These are phyloP conservation scores for Pseudogymnoascus sp. DNA, from an alignment of 2,329 filamentous ascomycete species.

Conservation along the genomic window DNA sequence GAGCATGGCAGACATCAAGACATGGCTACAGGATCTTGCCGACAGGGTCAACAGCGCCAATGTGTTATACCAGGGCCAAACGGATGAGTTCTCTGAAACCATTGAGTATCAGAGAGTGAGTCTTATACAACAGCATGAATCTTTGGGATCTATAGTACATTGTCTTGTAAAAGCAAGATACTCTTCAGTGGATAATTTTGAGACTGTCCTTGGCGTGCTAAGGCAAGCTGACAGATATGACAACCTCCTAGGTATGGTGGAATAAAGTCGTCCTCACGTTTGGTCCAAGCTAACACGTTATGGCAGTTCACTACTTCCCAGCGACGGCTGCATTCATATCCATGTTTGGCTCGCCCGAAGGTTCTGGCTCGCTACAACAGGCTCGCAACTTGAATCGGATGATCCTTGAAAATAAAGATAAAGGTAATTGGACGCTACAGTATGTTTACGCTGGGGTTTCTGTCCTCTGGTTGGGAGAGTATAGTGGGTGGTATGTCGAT, in stretches of 20 bases:
- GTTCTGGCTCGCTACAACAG: slow-evolving; percentile 57
- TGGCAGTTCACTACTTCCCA: slow-evolving; percentile 70
- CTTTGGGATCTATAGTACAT: slow-evolving; percentile 70
- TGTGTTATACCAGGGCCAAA: slow-evolving; percentile 60
- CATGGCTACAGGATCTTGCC: slow-evolving; percentile 65
- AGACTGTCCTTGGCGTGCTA: slow-evolving; percentile 58
- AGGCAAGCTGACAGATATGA: slow-evolving; percentile 73
- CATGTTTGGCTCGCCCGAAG: slow-evolving; percentile 70
- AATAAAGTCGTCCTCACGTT: neutral
- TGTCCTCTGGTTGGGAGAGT: slow-evolving; percentile 87
- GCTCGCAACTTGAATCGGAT: slow-evolving; percentile 63
- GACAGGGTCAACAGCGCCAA: slow-evolving; percentile 70
- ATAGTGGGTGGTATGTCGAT: slow-evolving; percentile 82
- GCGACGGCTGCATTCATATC: slow-evolving; percentile 69
- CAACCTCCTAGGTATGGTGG: slow-evolving; percentile 42
- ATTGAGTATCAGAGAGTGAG: slow-evolving; percentile 74
- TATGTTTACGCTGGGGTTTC: slow-evolving; percentile 72
- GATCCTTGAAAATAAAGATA: slow-evolving; percentile 59
- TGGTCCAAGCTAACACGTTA: slow-evolving; percentile 18
- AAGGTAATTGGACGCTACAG: slow-evolving; percentile 62
- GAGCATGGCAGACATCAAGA: slow-evolving; percentile 68
- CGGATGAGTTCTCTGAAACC: slow-evolving; percentile 62
- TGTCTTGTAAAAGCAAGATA: slow-evolving; percentile 71
- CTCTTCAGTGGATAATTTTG: slow-evolving; percentile 64
- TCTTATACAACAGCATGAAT: slow-evolving; percentile 82